Base-by-base conservation (phyloP, 306 rosid species). In the Cicer yamashitae region DNA sequence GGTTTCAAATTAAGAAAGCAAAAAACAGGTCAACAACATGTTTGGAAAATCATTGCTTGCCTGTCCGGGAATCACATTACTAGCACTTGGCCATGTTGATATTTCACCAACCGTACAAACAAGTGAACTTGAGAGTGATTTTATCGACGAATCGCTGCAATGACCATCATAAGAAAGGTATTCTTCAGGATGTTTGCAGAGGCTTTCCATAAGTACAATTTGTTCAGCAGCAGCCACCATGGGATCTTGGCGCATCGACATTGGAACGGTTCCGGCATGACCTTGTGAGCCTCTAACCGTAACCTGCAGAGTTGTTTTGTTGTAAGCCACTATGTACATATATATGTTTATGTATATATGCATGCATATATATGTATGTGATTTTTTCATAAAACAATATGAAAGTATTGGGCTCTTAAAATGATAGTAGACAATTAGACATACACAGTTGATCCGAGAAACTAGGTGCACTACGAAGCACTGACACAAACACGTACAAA, bases 31-130 rank as follows among this genome's bases (percentile, higher is more conserved):
- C 56, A 60, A 54, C 61, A 57, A 44, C 71, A 68, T 47, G 34
- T 73, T 78, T 58, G 56, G 54, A 76, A 73, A 76, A 75, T 77
- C 80, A 80, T 73, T 52, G 68, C 94, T 87, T 94, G 86, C 97
- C 98, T 94, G 91, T 86, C 98, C 97, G 51, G 97, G 96, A 84
- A 94, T 91, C 77, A 94, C 98, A 82, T 94, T 94, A 70, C 97
- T 94, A 81, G 98, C 97, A 85, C 97, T 94, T 13, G 98, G 98
- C 98, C 98, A 94, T 46, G 97, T 89, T 47, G 97, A 89, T 85
- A 94, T 91, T 86, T 91, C 98, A 70, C 98, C 98, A 61, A 91
- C 97, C 6, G 98, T 90, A 79, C 98, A 94, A 13, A 94, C 97
- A 77, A 94, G 97, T 5, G 98, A 91, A 79, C 81, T 85, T 53